phyloP scores from a whole-genome alignment of 306 rosid genomes.

The Fragaria iinumae region DNA sequence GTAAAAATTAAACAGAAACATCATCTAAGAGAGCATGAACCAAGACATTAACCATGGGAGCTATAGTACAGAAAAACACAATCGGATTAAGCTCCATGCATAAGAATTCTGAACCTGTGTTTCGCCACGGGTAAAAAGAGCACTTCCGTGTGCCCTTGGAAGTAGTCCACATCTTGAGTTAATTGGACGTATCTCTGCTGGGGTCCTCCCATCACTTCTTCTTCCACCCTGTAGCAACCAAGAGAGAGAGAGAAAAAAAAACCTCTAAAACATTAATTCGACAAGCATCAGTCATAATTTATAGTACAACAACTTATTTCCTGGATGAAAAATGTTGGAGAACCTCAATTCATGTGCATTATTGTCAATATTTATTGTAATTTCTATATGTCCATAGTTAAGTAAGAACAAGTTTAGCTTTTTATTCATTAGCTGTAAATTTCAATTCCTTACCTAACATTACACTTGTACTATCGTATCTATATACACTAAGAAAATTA shows the following conservation, averaged over 20 bases:
- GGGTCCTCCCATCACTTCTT: conserved; percentile 92
- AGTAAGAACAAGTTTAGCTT: neutral
- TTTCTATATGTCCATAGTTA: neutral
- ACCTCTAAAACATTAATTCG: neutral
- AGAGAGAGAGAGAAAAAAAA: neutral
- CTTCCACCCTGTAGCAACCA: conserved; percentile 66
- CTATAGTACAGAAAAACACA: conserved; percentile 14
- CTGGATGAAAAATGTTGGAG: neutral
- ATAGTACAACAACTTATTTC: neutral
- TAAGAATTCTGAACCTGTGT: conserved; percentile 64
- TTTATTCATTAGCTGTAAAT: neutral
- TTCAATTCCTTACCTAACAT: neutral
- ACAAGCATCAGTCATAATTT: neutral
- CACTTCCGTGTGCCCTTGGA: conserved; percentile 98
- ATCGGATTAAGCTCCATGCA: conserved; percentile 4
- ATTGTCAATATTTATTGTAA: neutral
- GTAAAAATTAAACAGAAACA: neutral
- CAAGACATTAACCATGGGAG: neutral
- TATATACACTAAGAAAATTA: too few species aligned
- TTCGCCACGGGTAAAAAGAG: conserved; percentile 97
- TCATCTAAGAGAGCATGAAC: neutral
- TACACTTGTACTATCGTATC: neutral
- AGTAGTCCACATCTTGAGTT: conserved; percentile 79
- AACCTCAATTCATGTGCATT: neutral
- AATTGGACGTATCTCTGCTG: conserved; percentile 74